phyloP scores from a whole-genome alignment of 768 basidiomycete species.

The Rhodotorula paludigena region DNA sequence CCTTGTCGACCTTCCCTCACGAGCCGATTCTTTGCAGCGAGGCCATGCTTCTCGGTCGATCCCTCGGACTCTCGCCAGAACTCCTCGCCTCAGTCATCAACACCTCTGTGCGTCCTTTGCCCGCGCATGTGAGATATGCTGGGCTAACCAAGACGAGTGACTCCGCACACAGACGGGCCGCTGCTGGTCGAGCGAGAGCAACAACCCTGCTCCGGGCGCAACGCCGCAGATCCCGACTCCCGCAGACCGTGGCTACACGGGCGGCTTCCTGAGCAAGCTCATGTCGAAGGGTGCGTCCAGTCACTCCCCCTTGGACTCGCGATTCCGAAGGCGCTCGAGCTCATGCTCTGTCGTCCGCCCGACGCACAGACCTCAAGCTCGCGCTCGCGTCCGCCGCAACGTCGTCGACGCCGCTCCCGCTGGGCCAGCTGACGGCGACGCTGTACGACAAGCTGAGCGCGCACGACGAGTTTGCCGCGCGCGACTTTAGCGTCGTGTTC shows the following conservation, averaged over 20 bases:
- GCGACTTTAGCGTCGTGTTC: conserved; percentile 81
- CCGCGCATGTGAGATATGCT: no score
- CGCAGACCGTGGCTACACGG: conserved; percentile 74
- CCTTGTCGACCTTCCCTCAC: no score
- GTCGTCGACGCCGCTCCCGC: conserved; percentile 55
- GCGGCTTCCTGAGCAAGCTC: conserved; percentile 52
- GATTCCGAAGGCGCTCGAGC: no score
- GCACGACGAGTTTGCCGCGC: conserved; percentile 59
- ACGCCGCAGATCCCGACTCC: conserved; percentile 63
- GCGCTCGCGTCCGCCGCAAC: conserved; percentile 59
- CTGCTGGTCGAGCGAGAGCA: conserved; percentile 50
- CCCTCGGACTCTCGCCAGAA: conserved; percentile 69
- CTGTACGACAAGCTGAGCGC: conserved; percentile 59
- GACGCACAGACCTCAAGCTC: conserved; percentile 70
- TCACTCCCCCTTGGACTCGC: no score
- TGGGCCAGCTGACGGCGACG: conserved; percentile 61
- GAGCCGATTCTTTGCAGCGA: conserved; percentile 48
- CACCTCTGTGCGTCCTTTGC: conserved; percentile 47
- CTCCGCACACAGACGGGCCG: conserved; percentile 32
- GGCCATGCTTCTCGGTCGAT: conserved; percentile 80
- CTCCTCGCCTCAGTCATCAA: conserved; percentile 79
- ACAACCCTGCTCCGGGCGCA: conserved; percentile 78
- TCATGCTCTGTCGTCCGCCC: no score
- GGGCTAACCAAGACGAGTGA: no score
- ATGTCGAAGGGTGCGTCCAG: conserved; percentile 22